Evolutionary conservation across 257 asterid genomes (phyloP).

Genomic region (Solanum arcanum): DNA sequence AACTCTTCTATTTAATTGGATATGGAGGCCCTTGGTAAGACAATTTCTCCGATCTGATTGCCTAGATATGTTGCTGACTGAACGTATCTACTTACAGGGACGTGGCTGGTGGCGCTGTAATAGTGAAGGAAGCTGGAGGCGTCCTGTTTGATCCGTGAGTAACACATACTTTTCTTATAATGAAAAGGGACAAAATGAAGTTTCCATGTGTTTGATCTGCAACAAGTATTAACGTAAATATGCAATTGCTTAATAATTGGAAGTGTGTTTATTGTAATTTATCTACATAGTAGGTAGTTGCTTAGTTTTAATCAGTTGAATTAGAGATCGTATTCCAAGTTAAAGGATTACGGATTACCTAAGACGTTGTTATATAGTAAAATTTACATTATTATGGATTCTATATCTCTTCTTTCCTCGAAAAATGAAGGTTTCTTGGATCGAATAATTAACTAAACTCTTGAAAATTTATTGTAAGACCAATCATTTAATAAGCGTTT

Average conservation of each 20-base stretch:
- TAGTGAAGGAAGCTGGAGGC: slow-evolving; percentile 79
- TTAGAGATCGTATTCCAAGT: not conserved
- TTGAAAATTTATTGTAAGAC: not conserved
- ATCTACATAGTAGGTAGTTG: not conserved
- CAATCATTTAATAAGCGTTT: not conserved
- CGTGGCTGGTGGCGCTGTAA: slow-evolving; percentile 77
- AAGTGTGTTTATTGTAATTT: not conserved
- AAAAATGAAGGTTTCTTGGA: not conserved
- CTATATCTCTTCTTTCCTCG: not conserved
- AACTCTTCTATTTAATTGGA: slow-evolving; percentile 61
- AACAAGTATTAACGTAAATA: not conserved
- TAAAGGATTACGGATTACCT: not conserved
- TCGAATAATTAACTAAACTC: not conserved
- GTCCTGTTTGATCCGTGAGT: slow-evolving; percentile 78
- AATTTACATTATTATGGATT: too few species aligned
- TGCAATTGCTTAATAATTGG: not conserved
- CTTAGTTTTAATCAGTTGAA: not conserved
- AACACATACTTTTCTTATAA: not conserved
- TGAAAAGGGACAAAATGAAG: not conserved
- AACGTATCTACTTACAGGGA: slow-evolving; percentile 40
- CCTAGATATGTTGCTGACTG: not conserved
- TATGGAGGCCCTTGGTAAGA: slow-evolving; percentile 83
- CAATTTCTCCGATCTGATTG: not conserved
- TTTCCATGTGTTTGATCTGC: not conserved
- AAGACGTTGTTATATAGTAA: not conserved